These are phyloP conservation scores for Linnemannia exigua DNA, from an alignment of 192 early-diverging fungal species.

Conservation along the genomic window DNA sequence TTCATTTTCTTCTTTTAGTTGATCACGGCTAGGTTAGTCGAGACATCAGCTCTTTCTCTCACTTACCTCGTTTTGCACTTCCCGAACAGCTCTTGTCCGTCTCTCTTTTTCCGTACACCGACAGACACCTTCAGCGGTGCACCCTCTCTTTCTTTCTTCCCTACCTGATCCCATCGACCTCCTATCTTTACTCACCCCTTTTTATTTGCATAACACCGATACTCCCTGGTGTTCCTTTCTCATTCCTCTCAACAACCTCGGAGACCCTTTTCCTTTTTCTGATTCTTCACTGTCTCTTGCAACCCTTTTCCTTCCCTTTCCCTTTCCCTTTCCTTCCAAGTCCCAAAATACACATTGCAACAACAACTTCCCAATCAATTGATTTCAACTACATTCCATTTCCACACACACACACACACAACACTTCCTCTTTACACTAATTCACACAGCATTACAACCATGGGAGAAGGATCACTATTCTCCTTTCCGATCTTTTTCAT, in stretches of 20 bases:
- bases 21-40: too few relatives aligned
- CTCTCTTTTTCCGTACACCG: not conserved
- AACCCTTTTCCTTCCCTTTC: not conserved
- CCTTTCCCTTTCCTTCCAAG: not conserved
- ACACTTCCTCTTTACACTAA: not conserved
- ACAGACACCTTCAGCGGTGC: not conserved
- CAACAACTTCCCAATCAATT: too few relatives aligned
- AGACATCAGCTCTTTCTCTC: not conserved
- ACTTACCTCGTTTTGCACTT: not conserved
- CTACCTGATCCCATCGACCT: not conserved
- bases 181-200: not conserved
- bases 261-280: not conserved
- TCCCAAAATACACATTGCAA: too few relatives aligned
- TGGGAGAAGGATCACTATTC: not conserved
- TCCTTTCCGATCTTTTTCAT: slow-evolving; percentile 74
- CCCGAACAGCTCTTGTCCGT: not conserved
- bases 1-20: not conserved
- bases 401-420: not conserved
- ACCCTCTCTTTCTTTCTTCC: not conserved
- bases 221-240: not conserved
- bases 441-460: not conserved
- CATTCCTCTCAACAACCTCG: not conserved
- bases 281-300: not conserved
- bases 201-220: not conserved
- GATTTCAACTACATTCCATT: not conserved